A percentile compares a stretch with the other conserved stretches of the same genome.
phyloP scores from a whole-genome alignment of 768 basidiomycete genomes.

The Russula abietina region DNA sequence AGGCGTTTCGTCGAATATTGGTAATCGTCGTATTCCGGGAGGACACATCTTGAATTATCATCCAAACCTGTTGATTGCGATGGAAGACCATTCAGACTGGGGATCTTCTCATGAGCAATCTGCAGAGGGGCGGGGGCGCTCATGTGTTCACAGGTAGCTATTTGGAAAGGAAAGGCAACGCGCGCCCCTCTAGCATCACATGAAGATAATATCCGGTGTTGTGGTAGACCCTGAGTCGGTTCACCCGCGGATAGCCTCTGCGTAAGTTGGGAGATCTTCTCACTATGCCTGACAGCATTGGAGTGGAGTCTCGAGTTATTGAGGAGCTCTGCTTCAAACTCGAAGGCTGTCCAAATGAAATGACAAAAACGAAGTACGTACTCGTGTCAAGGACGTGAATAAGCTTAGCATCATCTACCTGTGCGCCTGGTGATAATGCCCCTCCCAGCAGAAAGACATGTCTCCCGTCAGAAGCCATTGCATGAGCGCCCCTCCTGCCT shows the following conservation, averaged over 20 bases:
- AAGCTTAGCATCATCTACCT: slow-evolving; percentile 69
- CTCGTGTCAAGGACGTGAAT: slow-evolving; percentile 94
- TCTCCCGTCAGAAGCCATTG: slow-evolving; percentile 90
- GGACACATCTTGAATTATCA: slow-evolving; percentile 29
- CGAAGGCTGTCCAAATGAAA: neutral
- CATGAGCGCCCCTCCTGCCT: slow-evolving; percentile 86
- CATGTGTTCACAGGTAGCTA: slow-evolving; percentile 21
- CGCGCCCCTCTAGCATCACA: slow-evolving; percentile 1
- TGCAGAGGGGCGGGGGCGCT: slow-evolving; percentile 22
- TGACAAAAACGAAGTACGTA: slow-evolving; percentile 37
- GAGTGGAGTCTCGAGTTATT: slow-evolving; percentile 70
- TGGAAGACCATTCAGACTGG: slow-evolving; percentile 35
- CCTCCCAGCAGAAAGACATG: slow-evolving; percentile 92
- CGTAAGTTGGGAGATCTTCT: slow-evolving; percentile 25
- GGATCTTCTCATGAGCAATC: neutral
- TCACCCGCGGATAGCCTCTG: slow-evolving; percentile 44
- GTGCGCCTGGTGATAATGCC: slow-evolving; percentile 58
- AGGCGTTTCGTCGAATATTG: slow-evolving; percentile 61
- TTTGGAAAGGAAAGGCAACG: slow-evolving; percentile 26
- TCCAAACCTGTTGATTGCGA: slow-evolving; percentile 34
- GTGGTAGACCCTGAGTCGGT: slow-evolving; percentile 14
- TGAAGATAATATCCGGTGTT: slow-evolving; percentile 35
- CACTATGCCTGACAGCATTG: slow-evolving; percentile 39
- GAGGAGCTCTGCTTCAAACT: slow-evolving; percentile 61
- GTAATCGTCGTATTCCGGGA: slow-evolving; percentile 50